phyloP scores from a whole-genome alignment of 2,329 filamentous ascomycete genomes.

The Leptographium wingfieldii region DNA sequence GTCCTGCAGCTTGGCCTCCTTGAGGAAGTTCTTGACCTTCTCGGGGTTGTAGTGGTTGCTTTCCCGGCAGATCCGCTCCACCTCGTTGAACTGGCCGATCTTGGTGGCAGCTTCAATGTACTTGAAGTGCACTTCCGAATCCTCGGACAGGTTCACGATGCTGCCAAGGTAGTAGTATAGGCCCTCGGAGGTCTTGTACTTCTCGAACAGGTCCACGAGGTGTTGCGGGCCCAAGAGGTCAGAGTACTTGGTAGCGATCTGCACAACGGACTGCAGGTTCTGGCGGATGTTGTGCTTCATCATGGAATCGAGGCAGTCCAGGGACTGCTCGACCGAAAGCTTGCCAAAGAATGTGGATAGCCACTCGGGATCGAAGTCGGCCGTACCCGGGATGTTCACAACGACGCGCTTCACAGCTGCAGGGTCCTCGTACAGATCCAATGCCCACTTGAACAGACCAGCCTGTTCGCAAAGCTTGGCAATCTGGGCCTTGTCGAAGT shows the following conservation, averaged over 20 bases:
- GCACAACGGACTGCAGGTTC: conserved; percentile 88
- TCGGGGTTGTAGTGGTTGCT: conserved; percentile 82
- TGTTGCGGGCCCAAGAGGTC: conserved; percentile 80
- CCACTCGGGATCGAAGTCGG: conserved; percentile 86
- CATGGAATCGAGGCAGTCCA: conserved; percentile 94
- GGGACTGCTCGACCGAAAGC: conserved; percentile 85
- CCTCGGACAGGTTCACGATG: conserved; percentile 93
- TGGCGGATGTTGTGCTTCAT: conserved; percentile 92
- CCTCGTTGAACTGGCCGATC: conserved; percentile 88
- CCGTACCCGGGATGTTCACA: conserved; percentile 66
- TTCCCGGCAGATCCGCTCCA: conserved; percentile 93
- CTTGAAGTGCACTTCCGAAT: conserved; percentile 95
- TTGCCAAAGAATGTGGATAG: conserved; percentile 85
- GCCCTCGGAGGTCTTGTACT: conserved; percentile 93
- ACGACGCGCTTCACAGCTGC: conserved; percentile 81
- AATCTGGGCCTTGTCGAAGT: conserved; percentile 87
- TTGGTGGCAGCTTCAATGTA: conserved; percentile 95
- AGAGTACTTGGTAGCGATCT: conserved; percentile 95
- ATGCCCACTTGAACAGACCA: conserved; percentile 69
- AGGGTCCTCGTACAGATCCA: conserved; percentile 92
- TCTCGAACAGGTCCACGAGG: conserved; percentile 89
- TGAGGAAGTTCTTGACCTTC: conserved; percentile 98
- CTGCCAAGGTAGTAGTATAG: conserved; percentile 97
- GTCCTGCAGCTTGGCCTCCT: conserved; percentile 84
- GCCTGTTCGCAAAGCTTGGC: conserved; percentile 88